These are phyloP conservation scores for Ustilago esculenta DNA, from an alignment of 1,284 basidiomycete genomes.

Conservation along the genomic window DNA sequence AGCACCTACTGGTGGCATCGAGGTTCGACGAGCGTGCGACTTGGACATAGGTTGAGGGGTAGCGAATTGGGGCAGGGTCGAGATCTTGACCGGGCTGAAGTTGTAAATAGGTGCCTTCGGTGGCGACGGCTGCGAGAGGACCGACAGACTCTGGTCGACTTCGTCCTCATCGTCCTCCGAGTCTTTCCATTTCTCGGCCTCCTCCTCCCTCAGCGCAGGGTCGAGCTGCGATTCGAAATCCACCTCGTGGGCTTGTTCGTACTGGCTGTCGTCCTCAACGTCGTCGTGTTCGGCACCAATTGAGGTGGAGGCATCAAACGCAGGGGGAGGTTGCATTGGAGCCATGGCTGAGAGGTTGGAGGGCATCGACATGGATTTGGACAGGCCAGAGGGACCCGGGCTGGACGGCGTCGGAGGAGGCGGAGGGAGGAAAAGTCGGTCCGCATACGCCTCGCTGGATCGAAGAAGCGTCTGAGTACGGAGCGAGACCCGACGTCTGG, in stretches of 20 bases:
- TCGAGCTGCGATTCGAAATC: slow-evolving; percentile 27
- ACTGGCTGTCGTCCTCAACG: neutral
- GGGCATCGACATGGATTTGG: slow-evolving; percentile 45
- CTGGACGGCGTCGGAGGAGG: slow-evolving; percentile 18
- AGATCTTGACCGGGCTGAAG: slow-evolving; percentile 38
- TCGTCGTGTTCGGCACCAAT: neutral
- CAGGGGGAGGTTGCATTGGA: neutral
- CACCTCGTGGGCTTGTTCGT: neutral
- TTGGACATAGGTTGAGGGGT: slow-evolving; percentile 34
- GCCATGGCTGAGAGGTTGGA: slow-evolving; percentile 25
- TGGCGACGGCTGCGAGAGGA: slow-evolving; percentile 19
- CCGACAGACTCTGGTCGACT: slow-evolving; percentile 42
- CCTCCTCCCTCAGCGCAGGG: slow-evolving; percentile 18
- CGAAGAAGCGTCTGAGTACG: slow-evolving; percentile 45
- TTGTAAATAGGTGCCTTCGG: slow-evolving; percentile 5
- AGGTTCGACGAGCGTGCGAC: slow-evolving; percentile 21
- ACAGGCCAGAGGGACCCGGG: slow-evolving; percentile 11
- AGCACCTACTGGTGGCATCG: slow-evolving; percentile 30
- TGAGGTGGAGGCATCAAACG: slow-evolving; percentile 6
- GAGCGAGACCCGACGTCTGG: slow-evolving; percentile 41
- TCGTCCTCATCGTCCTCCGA: slow-evolving; percentile 42
- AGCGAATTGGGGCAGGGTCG: slow-evolving; percentile 24
- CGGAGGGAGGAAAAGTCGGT: slow-evolving; percentile 43
- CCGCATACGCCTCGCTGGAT: slow-evolving; percentile 41
- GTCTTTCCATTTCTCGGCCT: slow-evolving; percentile 17